Percentiles rank a stretch among this genome's conserved stretches.
These are phyloP conservation scores for Trichoderma sp. DNA, from an alignment of 2,329 filamentous ascomycete genomes.

Conservation along the genomic window DNA sequence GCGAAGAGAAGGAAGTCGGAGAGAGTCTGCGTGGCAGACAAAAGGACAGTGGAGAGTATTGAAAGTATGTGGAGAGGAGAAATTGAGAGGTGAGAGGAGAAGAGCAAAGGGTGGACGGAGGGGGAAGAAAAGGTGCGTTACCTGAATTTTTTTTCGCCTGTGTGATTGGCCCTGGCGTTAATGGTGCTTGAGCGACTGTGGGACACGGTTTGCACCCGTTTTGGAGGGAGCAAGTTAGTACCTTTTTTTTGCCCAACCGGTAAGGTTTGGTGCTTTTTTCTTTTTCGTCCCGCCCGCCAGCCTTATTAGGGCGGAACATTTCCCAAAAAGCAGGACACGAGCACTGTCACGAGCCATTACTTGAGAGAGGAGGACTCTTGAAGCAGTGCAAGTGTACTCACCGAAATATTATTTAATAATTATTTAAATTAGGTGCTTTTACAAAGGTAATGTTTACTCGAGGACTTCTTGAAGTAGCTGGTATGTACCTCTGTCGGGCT, in stretches of 20 bases:
- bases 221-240: neutral
- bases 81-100: slow-evolving; percentile 25
- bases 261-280: slow-evolving; percentile 2
- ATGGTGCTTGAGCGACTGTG: slow-evolving; percentile 28
- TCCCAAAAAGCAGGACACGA: neutral
- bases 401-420: neutral
- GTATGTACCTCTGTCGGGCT: neutral
- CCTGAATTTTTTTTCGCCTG: slow-evolving; percentile 39
- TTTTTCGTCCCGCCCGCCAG: neutral
- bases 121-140: slow-evolving; percentile 23
- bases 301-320: neutral
- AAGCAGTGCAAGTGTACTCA: neutral
- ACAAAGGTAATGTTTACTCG: neutral
- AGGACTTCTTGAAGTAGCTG: neutral
- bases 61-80: slow-evolving; percentile 25
- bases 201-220: slow-evolving; percentile 20
- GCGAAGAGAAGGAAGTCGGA: slow-evolving; percentile 29
- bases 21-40: slow-evolving; percentile 26
- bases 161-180: slow-evolving; percentile 38
- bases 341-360: neutral
- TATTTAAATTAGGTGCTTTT: neutral
- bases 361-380: neutral
- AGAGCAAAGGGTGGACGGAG: slow-evolving; percentile 20
- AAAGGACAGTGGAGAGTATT: slow-evolving; percentile 28
- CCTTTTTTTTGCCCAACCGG: neutral